Base-by-base conservation (phyloP, 2,329 filamentous ascomycete species). In the Apiospora arundinis region DNA sequence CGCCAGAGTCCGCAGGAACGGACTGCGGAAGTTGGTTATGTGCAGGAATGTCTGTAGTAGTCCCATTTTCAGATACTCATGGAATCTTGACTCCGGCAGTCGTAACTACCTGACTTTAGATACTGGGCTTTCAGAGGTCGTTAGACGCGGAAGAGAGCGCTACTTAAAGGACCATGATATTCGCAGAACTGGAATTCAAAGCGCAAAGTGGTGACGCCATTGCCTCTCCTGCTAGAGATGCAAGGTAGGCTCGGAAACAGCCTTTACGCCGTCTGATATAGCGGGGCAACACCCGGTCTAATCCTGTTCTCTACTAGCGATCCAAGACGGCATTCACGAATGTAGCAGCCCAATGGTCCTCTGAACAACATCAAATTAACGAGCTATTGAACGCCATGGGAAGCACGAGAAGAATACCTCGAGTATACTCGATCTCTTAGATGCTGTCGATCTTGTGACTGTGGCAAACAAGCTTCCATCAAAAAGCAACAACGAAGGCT, bases 1-100 rank as follows among this genome's bases (percentile, higher is more conserved):
- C 2, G 92, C 83, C 12, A 92, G 81, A 0, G 89, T 91, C 60
- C 89, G 85, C 16, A 92, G 83, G 71, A 93, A 87, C 1, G 91
- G 90, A 69, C 83, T 88, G 72, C 85, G 85, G 83, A 89, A 92
- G 78, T 89, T 88, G 42, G 90, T 92, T 12, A 86, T 80, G 75
- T 86, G 85, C 46, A 93, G 87, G 69, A 92, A 80, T 67, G 83
- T 81, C 60, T 81, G 77, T 44, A 84, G 73, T 44, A 84, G 76
- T n/a, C 80, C 72, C 80, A 83, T 83, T 65, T 65, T 72, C 75
- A 60, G 63, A 69, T 63, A 21, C 16, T 11, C 32, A n/a, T 6
- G 32, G 25, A 40, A 12, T 60, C 32, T 42, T 28, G 23, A 16
- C 45, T 52, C 18, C 25, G n/a, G 45, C 23, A 48, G 11, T 28